Evolutionary conservation across 2,329 filamentous ascomycete species (phyloP).

Genomic region (Botrytis cinerea): DNA sequence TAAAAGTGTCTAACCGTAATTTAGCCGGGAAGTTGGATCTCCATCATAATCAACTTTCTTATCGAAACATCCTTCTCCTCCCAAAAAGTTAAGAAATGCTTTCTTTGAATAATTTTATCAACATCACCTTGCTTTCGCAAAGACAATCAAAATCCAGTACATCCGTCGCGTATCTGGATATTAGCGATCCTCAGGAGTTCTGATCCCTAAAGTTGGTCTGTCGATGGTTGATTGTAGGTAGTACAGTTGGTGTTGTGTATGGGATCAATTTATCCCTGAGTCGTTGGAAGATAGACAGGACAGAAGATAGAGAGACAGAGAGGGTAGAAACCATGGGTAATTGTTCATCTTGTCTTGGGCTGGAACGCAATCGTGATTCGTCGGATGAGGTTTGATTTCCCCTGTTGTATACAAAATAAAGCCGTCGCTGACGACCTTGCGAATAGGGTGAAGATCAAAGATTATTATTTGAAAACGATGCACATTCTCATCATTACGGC

Average conservation of each 20-base stretch:
- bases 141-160: neutral
- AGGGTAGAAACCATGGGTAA: slow-evolving; percentile 52
- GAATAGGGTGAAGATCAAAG: slow-evolving; percentile 46
- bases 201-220: neutral
- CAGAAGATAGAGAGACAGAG: slow-evolving; percentile 11
- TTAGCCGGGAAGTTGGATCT: slow-evolving; percentile 10
- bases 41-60: slow-evolving; percentile 14
- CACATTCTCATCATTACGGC: slow-evolving; percentile 60
- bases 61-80: slow-evolving; percentile 4
- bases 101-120: neutral
- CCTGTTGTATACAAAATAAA: neutral
- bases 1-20: slow-evolving; percentile 15
- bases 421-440: slow-evolving; percentile 7
- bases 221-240: slow-evolving; percentile 23
- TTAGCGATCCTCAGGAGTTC: neutral
- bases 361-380: slow-evolving; percentile 49
- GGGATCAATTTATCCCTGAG: slow-evolving; percentile 3
- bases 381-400: slow-evolving; percentile 55
- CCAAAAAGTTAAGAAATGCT: slow-evolving; percentile 9
- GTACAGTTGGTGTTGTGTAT: slow-evolving; percentile 17
- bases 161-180: slow-evolving; percentile 14
- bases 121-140: slow-evolving; percentile 17
- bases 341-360: slow-evolving; percentile 62
- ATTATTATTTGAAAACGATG: slow-evolving; percentile 59
- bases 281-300: slow-evolving; percentile 11